phyloP scores from a whole-genome alignment of 257 asterid genomes.

The Nicotiana knightiana region DNA sequence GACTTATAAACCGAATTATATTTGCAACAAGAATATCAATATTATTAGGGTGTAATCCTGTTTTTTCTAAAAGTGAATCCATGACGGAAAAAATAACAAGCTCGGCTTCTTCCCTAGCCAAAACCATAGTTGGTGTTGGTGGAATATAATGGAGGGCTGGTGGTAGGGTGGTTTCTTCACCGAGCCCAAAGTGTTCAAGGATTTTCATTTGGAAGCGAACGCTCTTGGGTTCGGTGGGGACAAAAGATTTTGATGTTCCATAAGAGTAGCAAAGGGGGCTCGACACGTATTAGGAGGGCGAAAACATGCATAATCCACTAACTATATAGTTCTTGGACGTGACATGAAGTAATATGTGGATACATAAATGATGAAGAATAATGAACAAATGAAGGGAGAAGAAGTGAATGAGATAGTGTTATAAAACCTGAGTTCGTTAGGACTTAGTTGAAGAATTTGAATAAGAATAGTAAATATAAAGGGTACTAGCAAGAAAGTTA shows the following conservation, averaged over 20 bases:
- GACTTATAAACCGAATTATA: too few species aligned
- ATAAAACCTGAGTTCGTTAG: conserved; percentile 18
- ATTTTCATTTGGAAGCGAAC: conserved; percentile 48
- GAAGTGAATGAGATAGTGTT: conserved; percentile 25
- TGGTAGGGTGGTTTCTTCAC: conserved; percentile 52
- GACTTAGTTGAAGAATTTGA: conserved; percentile 15
- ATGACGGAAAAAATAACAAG: conserved; percentile 44
- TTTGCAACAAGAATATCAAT: conserved; percentile 31
- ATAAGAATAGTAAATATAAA: conserved; percentile 17
- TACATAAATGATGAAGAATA: conserved; percentile 24
- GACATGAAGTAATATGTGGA: conserved; percentile 30
- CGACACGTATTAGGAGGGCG: conserved; percentile 41
- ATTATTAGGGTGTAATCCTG: conserved; percentile 32
- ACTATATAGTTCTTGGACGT: conserved; percentile 39
- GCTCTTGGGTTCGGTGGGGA: conserved; percentile 36
- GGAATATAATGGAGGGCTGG: conserved; percentile 49
- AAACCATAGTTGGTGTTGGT: conserved; percentile 24
- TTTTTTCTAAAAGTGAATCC: conserved; percentile 43
- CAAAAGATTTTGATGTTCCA: conserved; percentile 35
- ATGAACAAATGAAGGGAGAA: conserved; percentile 13
- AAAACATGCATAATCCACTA: conserved; percentile 53
- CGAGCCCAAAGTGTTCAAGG: conserved; percentile 56
- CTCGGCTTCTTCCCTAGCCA: conserved; percentile 44
- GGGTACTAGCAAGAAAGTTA: conserved; percentile 28
- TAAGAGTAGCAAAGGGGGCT: conserved; percentile 42